Base-by-base conservation (phyloP, 1,284 basidiomycete genomes). In the Flammula alnicola region DNA sequence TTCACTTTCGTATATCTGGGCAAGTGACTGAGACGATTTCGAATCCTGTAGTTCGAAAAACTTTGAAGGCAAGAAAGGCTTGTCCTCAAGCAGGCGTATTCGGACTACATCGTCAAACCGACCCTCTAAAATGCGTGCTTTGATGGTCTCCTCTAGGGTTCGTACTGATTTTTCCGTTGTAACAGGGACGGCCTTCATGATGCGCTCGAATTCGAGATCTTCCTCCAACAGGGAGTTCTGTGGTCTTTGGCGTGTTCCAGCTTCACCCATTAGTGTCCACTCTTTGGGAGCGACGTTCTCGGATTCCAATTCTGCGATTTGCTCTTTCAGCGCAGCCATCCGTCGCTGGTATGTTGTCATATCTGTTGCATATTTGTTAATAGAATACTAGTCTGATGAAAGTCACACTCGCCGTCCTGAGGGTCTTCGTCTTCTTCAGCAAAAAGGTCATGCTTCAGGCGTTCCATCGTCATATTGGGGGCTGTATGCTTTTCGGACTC, bases 1-100 rank as follows among this genome's bases (percentile, higher is more conserved):
- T 57, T 97, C 95, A 56, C 92, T 88, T 67, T 98, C 97, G 71
- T 99, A 99, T 51, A 98, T 92, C 71, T 99, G 92, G 5, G 95
- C 95, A 27, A 99, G 81, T 0, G 91, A 95, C 68, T 95, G 90
- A 11, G 83, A 77, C 5, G 90, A 93, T 66, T 95, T 91, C 10
- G 83, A 85, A 62, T 98, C 95, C 63, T 94, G 85, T 14, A 99
- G 77, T 64, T 98, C 95, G 54, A 98, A 86, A 56, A 93, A 77
- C 17, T 90, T 83, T 0, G 93, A 96, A 0, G 96, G 93, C 1
- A 98, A 75, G 78, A 96, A 98, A 0, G 93, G 84, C 56, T 88
- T 91, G 52, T 91, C 88, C 47, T 93, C 91, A 46, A 86, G 69
- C 0, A 87, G 80, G 6, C 89, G 82, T 49, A 88, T 79, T 17